Base-by-base conservation (phyloP, 2,329 filamentous ascomycete species). In the Neonectria hederae region DNA sequence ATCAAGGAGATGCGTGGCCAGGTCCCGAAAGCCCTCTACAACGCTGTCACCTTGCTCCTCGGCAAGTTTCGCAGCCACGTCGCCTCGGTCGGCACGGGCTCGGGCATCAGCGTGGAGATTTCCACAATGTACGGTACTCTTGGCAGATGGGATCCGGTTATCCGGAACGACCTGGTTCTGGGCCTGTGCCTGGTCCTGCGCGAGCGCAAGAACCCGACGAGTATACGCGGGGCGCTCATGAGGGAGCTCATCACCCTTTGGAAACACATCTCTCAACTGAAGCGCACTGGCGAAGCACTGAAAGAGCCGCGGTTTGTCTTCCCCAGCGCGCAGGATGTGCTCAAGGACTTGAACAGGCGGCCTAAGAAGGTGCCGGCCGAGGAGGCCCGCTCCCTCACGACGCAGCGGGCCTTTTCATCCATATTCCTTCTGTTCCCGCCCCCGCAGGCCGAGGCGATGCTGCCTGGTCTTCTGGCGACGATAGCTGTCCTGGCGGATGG, bases 191-290 rank as follows among this genome's bases (percentile, higher is more conserved):
- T 70, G 28, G 60, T 35, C 9, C 52, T 75, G 46, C 35, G 66
- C n/a, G 57, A 61, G n/a, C n/a, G 43, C 4, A 67, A 69, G 42
- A 62, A 70, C 28, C 32, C 62, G 4, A 58, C 58, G 7, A 28
- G 48, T 13, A 43, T 66, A 6, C 71, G 74, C 24, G 62, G 53
- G 1, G 54, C 32, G 46, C 22, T 77, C 19, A 52, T 76, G 43
- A 57, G 70, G 0, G 77, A 80, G 63, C 69, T 80, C 5, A 42
- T 79, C 30, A 70, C 72, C 13, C 61, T 80, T 56, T 81, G 79
- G 79, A 75, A 76, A 67, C 76, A 79, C 59, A 62, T 80, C 14
- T 78, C 79, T 1, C 76, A 77, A 54, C 66, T 80, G 42, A 74
- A 69, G 45, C 73, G 79, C 11, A 63, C 54, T 5, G 72, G 74